Conservation (phyloP, 2,329 filamentous ascomycete species). For the Cryphonectria radicalis region DNA sequence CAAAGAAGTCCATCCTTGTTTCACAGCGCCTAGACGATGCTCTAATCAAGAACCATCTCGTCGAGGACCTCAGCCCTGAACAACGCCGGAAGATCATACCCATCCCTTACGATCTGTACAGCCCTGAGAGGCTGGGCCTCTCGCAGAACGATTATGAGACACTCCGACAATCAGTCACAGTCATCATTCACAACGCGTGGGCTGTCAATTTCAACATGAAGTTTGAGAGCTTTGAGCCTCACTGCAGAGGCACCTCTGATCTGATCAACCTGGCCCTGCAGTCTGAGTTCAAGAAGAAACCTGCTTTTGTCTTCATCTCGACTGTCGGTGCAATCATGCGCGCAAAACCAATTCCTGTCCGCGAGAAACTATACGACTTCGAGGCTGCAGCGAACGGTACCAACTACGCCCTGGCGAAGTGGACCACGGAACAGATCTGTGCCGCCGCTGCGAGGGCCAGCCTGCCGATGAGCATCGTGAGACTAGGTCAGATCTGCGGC, state of each 20-base stretch:
- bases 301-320: conserved; percentile 4
- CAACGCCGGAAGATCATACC: conserved; percentile 4
- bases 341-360: background rate
- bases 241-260: background rate
- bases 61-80: background rate
- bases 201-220: conserved; percentile 4
- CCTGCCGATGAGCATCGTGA: background rate
- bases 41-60: background rate
- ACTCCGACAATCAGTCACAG: conserved; percentile 11
- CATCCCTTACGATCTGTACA: background rate
- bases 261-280: conserved; percentile 8
- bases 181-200: conserved; percentile 11
- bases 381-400: background rate
- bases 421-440: conserved; percentile 16
- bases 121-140: background rate
- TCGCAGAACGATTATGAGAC: conserved; percentile 2
- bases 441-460: conserved; percentile 4
- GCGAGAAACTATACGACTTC: background rate
- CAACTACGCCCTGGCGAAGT: background rate
- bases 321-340: background rate
- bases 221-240: background rate
- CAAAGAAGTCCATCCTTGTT: background rate
- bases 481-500: conserved; percentile 1
- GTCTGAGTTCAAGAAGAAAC: background rate
- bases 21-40: background rate